phyloP scores from a whole-genome alignment of 805 yeast species.

The Osmozyma mogii region DNA sequence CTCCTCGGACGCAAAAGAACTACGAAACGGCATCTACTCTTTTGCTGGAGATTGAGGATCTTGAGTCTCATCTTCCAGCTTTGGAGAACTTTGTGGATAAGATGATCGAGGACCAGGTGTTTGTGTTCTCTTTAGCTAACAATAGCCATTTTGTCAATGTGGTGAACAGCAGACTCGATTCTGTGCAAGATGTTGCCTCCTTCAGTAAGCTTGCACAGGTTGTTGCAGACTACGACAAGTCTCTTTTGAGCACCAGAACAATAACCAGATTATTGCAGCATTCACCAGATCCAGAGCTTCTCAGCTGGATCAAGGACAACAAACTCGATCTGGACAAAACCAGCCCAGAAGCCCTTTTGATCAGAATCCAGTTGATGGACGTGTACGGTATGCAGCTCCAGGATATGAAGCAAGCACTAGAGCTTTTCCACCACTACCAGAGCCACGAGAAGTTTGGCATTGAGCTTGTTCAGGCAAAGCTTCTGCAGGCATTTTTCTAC shows the following conservation, averaged over 20 bases:
- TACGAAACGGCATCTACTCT: constrained; percentile 4
- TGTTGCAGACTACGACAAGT: background rate
- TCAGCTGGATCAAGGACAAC: constrained; percentile 10
- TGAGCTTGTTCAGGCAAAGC: constrained; percentile 32
- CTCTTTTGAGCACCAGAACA: background rate
- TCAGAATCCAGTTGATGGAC: constrained; percentile 27
- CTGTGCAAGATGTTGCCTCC: background rate
- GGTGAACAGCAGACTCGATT: constrained; percentile 1
- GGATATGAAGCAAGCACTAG: constrained; percentile 23
- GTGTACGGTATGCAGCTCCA: constrained; percentile 23
- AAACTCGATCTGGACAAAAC: constrained; percentile 18
- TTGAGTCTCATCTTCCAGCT: too few relatives aligned
- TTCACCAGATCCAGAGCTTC: background rate
- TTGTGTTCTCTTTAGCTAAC: constrained; percentile 1
- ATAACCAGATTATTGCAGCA: constrained; percentile 11
- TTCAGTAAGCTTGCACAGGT: background rate
- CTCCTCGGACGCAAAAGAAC: constrained; percentile 9
- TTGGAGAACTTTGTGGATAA: constrained; percentile 3
- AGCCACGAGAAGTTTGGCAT: constrained; percentile 30
- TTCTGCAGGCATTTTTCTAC: constrained; percentile 34
- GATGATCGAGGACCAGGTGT: constrained; percentile 2
- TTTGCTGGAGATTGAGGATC: background rate
- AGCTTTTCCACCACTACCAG: constrained; percentile 33
- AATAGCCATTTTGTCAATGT: background rate
- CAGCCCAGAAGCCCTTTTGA: constrained; percentile 20